Evolutionary conservation across 2,329 filamentous ascomycete species (phyloP).

Genomic region (Basipetospora chlamydospora): DNA sequence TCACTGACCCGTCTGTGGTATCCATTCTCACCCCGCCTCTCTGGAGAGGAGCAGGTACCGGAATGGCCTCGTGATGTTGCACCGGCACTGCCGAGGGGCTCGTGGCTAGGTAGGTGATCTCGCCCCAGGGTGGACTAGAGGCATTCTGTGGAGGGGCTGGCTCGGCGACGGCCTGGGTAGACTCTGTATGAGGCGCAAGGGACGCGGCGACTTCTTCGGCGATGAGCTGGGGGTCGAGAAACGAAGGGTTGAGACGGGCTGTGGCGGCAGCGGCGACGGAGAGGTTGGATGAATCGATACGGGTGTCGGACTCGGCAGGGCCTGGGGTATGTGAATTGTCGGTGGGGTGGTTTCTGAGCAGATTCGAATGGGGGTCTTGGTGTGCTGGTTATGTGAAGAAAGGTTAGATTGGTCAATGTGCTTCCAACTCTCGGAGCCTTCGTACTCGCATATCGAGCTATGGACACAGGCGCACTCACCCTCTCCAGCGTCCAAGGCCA

Average conservation of each 20-base stretch:
- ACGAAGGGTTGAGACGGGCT: slow-evolving; percentile 37
- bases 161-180: slow-evolving; percentile 12
- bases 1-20: slow-evolving; percentile 23
- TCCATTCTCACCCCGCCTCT: slow-evolving; percentile 41
- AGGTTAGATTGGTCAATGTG: no score
- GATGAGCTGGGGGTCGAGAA: slow-evolving; percentile 36
- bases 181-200: slow-evolving; percentile 14
- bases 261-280: slow-evolving; percentile 42
- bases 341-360: neutral
- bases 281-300: slow-evolving; percentile 31
- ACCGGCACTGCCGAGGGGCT: slow-evolving; percentile 7
- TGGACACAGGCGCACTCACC: slow-evolving; percentile 19
- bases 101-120: slow-evolving; percentile 33
- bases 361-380: no score
- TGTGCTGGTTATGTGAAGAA: no score
- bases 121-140: slow-evolving; percentile 32
- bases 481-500: slow-evolving; percentile 17
- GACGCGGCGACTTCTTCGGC: slow-evolving; percentile 14
- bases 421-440: no score
- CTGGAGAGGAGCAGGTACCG: slow-evolving; percentile 17
- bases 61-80: slow-evolving; percentile 6
- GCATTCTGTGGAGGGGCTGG: slow-evolving; percentile 10
- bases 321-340: neutral
- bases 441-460: no score
- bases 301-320: neutral